A percentile compares a stretch with the other conserved stretches of the same genome.
Evolutionary conservation across 1,284 basidiomycete species (phyloP).

Genomic region (Rhodotorula sp.): DNA sequence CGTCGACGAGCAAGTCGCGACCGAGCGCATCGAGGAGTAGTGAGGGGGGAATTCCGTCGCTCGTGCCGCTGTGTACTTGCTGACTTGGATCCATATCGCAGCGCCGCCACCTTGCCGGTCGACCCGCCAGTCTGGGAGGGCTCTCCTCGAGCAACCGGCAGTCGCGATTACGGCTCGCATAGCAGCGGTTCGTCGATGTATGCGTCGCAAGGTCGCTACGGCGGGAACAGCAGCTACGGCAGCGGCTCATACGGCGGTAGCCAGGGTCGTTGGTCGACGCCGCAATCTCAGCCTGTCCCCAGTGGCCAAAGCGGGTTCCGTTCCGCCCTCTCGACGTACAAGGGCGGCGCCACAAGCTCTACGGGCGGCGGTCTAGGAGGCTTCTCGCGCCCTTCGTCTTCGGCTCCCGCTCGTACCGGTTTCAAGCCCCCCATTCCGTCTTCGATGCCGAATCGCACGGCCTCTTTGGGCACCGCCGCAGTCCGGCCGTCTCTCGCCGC

Average conservation of each 20-base stretch:
- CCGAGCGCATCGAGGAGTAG: conserved; percentile 18
- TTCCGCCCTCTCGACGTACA: conserved; percentile 21
- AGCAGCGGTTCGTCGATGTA: background rate
- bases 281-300: conserved; percentile 18
- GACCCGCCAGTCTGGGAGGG: conserved; percentile 20
- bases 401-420: background rate
- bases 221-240: conserved; percentile 1
- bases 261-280: background rate
- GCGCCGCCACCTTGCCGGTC: conserved; percentile 16
- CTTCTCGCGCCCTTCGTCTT: background rate
- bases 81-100: background rate
- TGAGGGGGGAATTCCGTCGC: background rate
- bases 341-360: background rate
- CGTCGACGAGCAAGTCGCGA: conserved; percentile 19
- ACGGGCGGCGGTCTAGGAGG: background rate
- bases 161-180: conserved; percentile 13
- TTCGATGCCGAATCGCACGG: background rate
- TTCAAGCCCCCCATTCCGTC: background rate
- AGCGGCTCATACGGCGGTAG: background rate
- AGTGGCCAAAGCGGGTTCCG: conserved; percentile 27
- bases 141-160: background rate
- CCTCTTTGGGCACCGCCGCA: background rate
- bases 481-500: background rate
- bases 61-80: no score
- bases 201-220: conserved; percentile 13